phyloP scores from a whole-genome alignment of 2,329 filamentous ascomycete species.

The Penicillium sp. region DNA sequence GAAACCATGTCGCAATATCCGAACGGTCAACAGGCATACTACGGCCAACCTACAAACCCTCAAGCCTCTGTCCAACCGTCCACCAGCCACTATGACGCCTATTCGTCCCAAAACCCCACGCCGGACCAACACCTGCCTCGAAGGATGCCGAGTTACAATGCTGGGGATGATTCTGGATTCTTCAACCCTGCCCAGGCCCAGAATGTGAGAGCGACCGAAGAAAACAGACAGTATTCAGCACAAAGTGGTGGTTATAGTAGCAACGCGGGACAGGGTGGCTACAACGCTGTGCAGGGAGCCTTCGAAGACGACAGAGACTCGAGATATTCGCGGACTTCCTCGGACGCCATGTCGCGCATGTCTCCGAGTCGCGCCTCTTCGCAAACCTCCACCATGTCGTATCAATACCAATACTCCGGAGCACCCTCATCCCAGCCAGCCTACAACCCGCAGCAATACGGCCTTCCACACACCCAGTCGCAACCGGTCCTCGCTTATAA shows the following conservation, averaged over 20 bases:
- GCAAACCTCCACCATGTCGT: constrained; percentile 45
- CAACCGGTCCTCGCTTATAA: constrained; percentile 63
- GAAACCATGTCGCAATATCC: constrained; percentile 57
- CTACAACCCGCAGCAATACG: constrained; percentile 66
- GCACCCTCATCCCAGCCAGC: constrained; percentile 48
- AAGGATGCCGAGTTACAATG: constrained; percentile 71
- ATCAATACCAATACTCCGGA: constrained; percentile 47
- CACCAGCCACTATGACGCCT: constrained; percentile 42
- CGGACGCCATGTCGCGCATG: constrained; percentile 36
- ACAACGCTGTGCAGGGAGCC: constrained; percentile 25
- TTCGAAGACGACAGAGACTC: constrained; percentile 36
- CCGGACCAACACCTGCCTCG: constrained; percentile 45
- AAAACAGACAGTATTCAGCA: constrained; percentile 36
- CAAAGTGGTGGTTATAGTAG: constrained; percentile 37
- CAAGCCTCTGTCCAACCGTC: constrained; percentile 30
- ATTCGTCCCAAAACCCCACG: constrained; percentile 41
- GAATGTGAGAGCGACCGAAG: constrained; percentile 36
- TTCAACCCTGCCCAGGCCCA: constrained; percentile 36
- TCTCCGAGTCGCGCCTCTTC: constrained; percentile 44
- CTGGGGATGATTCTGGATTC: constrained; percentile 67
- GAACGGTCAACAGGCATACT: constrained; percentile 52
- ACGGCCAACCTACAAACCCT: constrained; percentile 38
- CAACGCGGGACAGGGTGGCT: constrained; percentile 31
- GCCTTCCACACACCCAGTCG: constrained; percentile 47
- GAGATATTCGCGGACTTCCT: constrained; percentile 38